Conservation (phyloP, 768 basidiomycete species). For the Mycena capillaripes region DNA sequence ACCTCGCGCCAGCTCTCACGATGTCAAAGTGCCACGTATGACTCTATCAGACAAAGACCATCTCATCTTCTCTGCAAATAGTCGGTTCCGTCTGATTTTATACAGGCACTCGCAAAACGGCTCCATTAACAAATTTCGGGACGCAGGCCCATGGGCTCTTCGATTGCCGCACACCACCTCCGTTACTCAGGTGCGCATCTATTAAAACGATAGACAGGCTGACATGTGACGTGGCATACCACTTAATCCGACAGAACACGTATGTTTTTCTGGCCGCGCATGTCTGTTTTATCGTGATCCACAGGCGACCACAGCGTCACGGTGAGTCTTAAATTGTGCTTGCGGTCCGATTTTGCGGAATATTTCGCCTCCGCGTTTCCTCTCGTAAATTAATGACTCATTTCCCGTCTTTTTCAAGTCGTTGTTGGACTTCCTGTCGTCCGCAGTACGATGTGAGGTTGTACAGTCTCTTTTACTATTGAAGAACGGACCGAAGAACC, state of each 20-base stretch:
- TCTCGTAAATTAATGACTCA: background rate
- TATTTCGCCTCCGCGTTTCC: background rate
- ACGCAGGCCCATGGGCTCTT: too few relatives aligned
- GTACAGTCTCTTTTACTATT: background rate
- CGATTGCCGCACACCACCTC: background rate
- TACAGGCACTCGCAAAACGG: too few relatives aligned
- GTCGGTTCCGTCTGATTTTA: too few relatives aligned
- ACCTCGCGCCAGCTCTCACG: too few relatives aligned
- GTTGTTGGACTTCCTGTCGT: background rate
- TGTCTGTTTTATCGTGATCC: background rate
- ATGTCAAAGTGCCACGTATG: too few relatives aligned
- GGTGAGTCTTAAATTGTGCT: background rate
- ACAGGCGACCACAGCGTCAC: background rate
- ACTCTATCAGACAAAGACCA: too few relatives aligned
- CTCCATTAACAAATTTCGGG: too few relatives aligned
- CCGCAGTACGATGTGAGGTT: background rate
- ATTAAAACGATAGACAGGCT: background rate
- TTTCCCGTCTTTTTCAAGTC: too few relatives aligned
- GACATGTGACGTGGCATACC: background rate
- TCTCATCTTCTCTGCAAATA: too few relatives aligned
- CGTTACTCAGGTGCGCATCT: background rate
- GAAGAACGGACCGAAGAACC: background rate
- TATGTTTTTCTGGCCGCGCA: background rate
- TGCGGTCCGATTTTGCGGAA: background rate
- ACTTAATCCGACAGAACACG: background rate